Evolutionary conservation across 2,329 filamentous ascomycete species (phyloP), one percentile per base, ranked within the genome.

Genomic region (Microsporum canis): DNA sequence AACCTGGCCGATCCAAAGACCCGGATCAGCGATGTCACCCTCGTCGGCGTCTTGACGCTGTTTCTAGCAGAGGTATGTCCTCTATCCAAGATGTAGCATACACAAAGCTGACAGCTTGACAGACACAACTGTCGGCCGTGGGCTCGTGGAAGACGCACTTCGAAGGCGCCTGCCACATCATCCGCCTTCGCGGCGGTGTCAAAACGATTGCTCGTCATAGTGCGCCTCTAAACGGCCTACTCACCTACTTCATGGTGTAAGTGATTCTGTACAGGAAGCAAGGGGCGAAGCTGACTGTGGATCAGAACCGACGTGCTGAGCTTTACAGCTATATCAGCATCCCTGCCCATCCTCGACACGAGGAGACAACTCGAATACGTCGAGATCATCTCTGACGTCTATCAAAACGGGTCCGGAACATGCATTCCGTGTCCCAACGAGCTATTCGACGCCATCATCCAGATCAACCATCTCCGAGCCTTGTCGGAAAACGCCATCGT

Each of bases 81-180:
- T 10, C 41, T 17, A n/a, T 45, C 36, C 29, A 38, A 41, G 39
- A 38, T n/a, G 29, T 34, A 17, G 53, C 39, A 53, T 10, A 12
- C 31, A 57, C 4, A 47, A 61, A 60, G 36, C 62, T 62, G 39
- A 62, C 29, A 23, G 4, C 27, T 3, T 10, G 39, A 45, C 34
- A 65, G 64, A 57, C 58, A 17, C 64, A 65, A 31, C 60, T 45
- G 31, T 63, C 63, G 2, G 64, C 64, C 29, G 58, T 56, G 23
- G 64, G 63, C 14, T 55, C 57, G 39, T 65, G 64, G 64, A 55
- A 43, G 47, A 58, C 66, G n/a, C 66, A 68, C 62, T 62, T 66
- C 49, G 60, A 66, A 58, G 66, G 65, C 3, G 60, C 65, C 31
- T 60, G 55, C 31, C 65, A 61, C 51, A 67, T 68, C 43, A 63